These are phyloP conservation scores for Boletus vinaceobasis DNA, from an alignment of 768 basidiomycete species.

Conservation along the genomic window DNA sequence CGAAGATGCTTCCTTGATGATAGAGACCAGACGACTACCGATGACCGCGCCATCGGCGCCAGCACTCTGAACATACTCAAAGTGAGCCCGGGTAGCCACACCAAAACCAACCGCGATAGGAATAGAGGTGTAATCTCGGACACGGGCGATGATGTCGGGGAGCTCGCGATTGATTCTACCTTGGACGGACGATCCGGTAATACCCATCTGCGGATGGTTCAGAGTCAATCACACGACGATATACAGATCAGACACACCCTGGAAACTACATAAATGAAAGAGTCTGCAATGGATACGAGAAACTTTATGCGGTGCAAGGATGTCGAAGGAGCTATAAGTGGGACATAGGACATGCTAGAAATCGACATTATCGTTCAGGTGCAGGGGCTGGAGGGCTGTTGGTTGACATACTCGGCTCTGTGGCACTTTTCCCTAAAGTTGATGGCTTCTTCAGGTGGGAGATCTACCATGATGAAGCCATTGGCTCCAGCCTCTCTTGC, in stretches of 20 bases:
- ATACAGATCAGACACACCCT: slow-evolving; percentile 50
- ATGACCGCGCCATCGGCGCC: slow-evolving; percentile 97
- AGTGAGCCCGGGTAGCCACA: slow-evolving; percentile 86
- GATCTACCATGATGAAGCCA: slow-evolving; percentile 96
- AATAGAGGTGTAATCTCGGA: slow-evolving; percentile 72
- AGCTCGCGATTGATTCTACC: slow-evolving; percentile 71
- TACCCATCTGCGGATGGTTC: slow-evolving; percentile 75
- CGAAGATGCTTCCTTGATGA: slow-evolving; percentile 66
- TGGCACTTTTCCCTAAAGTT: slow-evolving; percentile 86
- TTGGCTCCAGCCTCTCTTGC: slow-evolving; percentile 89
- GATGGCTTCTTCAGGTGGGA: slow-evolving; percentile 95
- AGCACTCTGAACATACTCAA: slow-evolving; percentile 76
- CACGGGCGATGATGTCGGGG: slow-evolving; percentile 78
- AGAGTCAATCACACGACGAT: neutral
- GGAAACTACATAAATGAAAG: slow-evolving; percentile 98
- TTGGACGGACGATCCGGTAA: slow-evolving; percentile 84
- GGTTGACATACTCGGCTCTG: slow-evolving; percentile 61
- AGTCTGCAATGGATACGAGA: slow-evolving; percentile 89
- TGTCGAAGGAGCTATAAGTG: slow-evolving; percentile 93
- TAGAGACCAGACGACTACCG: slow-evolving; percentile 77
- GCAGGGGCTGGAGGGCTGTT: neutral
- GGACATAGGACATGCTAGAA: slow-evolving; percentile 86
- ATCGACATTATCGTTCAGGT: slow-evolving; percentile 1
- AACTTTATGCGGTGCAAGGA: slow-evolving; percentile 84
- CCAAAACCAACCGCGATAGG: slow-evolving; percentile 97